Conservation (phyloP, 805 yeast genomes). For the Kazachstania taianensis region DNA sequence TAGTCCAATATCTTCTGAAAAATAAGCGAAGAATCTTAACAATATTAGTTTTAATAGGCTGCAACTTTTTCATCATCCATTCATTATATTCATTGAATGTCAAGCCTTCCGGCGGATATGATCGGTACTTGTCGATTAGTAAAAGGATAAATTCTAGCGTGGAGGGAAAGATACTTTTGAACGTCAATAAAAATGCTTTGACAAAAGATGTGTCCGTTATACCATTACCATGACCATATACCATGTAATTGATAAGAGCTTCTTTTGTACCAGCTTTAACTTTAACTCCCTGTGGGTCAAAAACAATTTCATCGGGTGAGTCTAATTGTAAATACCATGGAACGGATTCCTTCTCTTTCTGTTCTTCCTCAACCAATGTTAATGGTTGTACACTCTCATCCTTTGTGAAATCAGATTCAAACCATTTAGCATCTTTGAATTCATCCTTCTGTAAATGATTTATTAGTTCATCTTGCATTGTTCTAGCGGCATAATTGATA, state of each 20-base stretch:
- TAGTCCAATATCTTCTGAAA: constrained; percentile 61
- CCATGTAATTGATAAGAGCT: constrained; percentile 69
- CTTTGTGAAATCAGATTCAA: constrained; percentile 14
- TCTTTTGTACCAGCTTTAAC: constrained; percentile 76
- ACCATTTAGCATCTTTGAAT: constrained; percentile 28
- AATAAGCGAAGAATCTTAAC: constrained; percentile 56
- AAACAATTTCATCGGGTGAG: constrained; percentile 44
- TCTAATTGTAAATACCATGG: constrained; percentile 72
- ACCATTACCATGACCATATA: constrained; percentile 58
- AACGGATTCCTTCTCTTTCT: constrained; percentile 9
- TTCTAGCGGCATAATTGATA: constrained; percentile 62
- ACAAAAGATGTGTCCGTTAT: constrained; percentile 56
- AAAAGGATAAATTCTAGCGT: constrained; percentile 50
- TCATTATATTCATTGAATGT: constrained; percentile 68
- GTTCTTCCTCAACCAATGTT: background rate
- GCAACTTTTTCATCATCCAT: constrained; percentile 65
- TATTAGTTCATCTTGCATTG: constrained; percentile 64
- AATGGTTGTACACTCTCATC: constrained; percentile 6
- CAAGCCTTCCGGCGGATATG: constrained; percentile 79
- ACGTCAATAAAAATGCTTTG: constrained; percentile 40
- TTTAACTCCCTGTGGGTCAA: constrained; percentile 51
- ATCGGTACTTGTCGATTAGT: constrained; percentile 53
- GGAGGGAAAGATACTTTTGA: constrained; percentile 55
- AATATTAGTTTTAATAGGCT: constrained; percentile 56
- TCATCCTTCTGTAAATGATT: constrained; percentile 45